Percentiles rank a stretch among this genome's conserved stretches.
These are phyloP conservation scores for Tubosaeta sp. DNA, from an alignment of 768 basidiomycete species.

Conservation along the genomic window DNA sequence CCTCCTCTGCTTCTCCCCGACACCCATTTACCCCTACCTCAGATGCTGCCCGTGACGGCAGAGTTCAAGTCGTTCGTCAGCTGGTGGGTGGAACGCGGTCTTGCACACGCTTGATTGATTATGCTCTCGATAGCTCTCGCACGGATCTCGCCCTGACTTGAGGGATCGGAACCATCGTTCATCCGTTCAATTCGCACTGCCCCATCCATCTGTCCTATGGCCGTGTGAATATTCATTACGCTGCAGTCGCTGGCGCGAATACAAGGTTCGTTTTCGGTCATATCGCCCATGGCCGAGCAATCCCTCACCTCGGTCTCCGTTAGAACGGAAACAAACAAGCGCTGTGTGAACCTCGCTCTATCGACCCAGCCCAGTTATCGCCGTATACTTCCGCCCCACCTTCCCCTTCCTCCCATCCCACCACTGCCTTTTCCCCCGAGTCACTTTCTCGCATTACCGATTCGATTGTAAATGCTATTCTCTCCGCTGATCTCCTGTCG, in stretches of 20 bases:
- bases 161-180: slow-evolving; percentile 70
- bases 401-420: slow-evolving; percentile 27
- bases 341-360: slow-evolving; percentile 21
- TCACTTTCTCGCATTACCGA: slow-evolving; percentile 42
- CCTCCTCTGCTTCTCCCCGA: not conserved
- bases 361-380: slow-evolving; percentile 23
- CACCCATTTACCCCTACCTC: slow-evolving; percentile 1
- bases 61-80: slow-evolving; percentile 58
- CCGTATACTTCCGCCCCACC: slow-evolving; percentile 20
- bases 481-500: slow-evolving; percentile 44
- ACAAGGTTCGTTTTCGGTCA: slow-evolving; percentile 39
- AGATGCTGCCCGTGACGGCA: slow-evolving; percentile 79
- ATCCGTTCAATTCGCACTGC: slow-evolving; percentile 62
- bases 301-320: slow-evolving; percentile 2
- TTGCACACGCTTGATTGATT: slow-evolving; percentile 8
- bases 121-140: slow-evolving; percentile 38
- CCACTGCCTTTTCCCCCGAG: slow-evolving; percentile 35
- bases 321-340: slow-evolving; percentile 32
- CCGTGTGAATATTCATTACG: slow-evolving; percentile 65
- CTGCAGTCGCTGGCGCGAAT: slow-evolving; percentile 55
- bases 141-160: slow-evolving; percentile 70
- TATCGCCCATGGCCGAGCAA: slow-evolving; percentile 1
- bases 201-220: slow-evolving; percentile 63
- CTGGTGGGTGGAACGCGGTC: slow-evolving; percentile 44
- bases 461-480: slow-evolving; percentile 52